Evolutionary conservation across 345 rosid species (phyloP), one percentile per base, ranked within the genome.

Genomic region (Draba incana): DNA sequence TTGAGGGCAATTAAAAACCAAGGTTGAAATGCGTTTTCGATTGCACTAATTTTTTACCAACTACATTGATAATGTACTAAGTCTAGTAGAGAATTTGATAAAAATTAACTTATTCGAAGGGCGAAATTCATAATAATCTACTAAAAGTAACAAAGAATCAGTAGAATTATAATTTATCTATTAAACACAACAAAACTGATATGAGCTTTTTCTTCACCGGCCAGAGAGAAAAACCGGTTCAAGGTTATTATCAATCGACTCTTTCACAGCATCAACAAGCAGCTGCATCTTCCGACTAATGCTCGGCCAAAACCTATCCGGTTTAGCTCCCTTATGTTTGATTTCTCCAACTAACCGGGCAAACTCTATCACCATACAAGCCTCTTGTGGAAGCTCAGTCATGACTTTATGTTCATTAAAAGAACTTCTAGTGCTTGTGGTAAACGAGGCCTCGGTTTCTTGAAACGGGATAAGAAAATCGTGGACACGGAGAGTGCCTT

Each of bases 331-430:
- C 13, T 71, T 74, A 13, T 61, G 56, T 53, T 88, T 82, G 1
- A 85, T 78, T 37, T 81, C 72, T 20, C 75, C 75, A 2, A 86
- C 96, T 80, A 89, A 71, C 63, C 77, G 51, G 8, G 87, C 81
- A 72, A 92, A 90, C 81, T 88, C 97, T 47, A 62, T 82, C 67
- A 92, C 92, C 98, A 90, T 86, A 67, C 80, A 71, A 27, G 73
- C 88, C 76, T 90, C 98, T 71, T 92, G 97, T 3, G 98, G 88
- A 56, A 90, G 63, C 63, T 83, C 82, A 15, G 69, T 70, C 38
- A 38, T 44, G 2, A 89, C 71, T 8, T 27, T 67, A 75, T 88
- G 89, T 63, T 83, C 79, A 43, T 84, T 85, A 4, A 84, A 78
- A 53, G 23, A 44, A 16, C 4, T 43, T 45, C 3, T 0, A 58